Base-by-base conservation (phyloP, 2,329 filamentous ascomycete species). In the Alternaria consortialis region DNA sequence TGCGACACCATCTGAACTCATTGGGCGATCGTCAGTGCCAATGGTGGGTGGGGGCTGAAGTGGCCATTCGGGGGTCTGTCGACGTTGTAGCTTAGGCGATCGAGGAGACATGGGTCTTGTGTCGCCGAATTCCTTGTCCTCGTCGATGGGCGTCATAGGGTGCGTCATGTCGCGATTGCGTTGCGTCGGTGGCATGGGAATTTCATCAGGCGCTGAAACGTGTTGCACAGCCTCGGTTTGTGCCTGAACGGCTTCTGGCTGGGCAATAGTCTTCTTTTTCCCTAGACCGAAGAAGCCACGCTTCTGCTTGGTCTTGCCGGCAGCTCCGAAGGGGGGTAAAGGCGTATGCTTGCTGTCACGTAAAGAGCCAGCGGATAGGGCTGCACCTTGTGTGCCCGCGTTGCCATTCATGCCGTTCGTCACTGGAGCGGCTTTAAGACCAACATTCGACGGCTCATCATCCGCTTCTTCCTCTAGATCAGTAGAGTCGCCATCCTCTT, bases 401-500 rank as follows among this genome's bases (percentile, higher is more conserved):
- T n/a, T 23, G 25, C 64, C 68, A 36, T 66, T 69, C 7, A 58
- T 37, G 29, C 44, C 61, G 52, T 40, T 69, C 58, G 58, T 70
- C 60, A 37, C 65, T 64, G 48, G 55, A 15, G 44, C 43, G 31
- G 73, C 59, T 32, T 72, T 37, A 60, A 69, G 36, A 60, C 74
- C 58, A 15, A 39, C 32, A 7, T 54, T 48, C 0, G 32, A 43
- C 5, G 43, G 32, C 55, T 65, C 59, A 23, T 80, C 78, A 25
- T 78, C 77, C 15, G 42, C 58, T 58, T 82, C 81, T 52, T 83
- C 82, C 48, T 82, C 80, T 0, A 84, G 76, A 69, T 85, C 84
- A 3, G 83, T 84, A 5, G 81, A 83, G 60, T 89, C 88, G 37
- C 86, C 85, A 53, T 89, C 85, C 53, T 88, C 82, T 51, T 82